A percentile compares a stretch with the other conserved stretches of the same genome.
These are phyloP conservation scores for Diacronema lutheri DNA, from an alignment of 78 protist genomes.

Conservation along the genomic window DNA sequence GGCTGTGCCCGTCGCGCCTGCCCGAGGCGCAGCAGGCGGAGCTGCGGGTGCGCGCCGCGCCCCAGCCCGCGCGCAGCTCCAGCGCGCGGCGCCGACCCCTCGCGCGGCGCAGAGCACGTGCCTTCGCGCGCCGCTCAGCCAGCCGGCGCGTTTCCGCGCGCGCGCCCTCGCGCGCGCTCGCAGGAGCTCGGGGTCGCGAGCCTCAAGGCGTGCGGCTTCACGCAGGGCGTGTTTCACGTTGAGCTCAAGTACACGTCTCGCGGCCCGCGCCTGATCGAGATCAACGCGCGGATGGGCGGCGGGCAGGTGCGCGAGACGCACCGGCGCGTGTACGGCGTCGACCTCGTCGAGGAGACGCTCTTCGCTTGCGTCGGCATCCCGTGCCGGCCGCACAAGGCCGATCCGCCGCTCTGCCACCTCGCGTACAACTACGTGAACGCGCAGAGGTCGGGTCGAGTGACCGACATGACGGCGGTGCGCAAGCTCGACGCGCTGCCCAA, in stretches of 20 bases:
- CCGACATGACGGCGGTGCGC: too few relatives aligned
- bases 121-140: too few relatives aligned
- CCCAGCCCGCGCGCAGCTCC: too few relatives aligned
- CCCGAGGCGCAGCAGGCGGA: not conserved
- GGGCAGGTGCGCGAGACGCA: conserved; percentile 1
- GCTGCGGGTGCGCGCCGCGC: not conserved
- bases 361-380: not conserved
- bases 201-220: not conserved
- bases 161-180: not conserved
- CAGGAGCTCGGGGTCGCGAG: too few relatives aligned
- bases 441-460: too few relatives aligned
- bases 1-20: not conserved
- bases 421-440: not conserved
- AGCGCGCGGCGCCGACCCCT: too few relatives aligned
- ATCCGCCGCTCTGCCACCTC: not conserved
- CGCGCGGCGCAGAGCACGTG: too few relatives aligned
- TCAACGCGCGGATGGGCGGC: conserved; percentile 15
- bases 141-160: too few relatives aligned
- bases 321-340: not conserved
- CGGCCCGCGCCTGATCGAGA: conserved; percentile 6
- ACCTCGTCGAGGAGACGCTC: not conserved
- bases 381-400: too few relatives aligned
- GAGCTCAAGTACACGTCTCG: conserved; percentile 11
- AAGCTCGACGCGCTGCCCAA: too few relatives aligned
- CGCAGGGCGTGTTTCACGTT: conserved; percentile 5